Evolutionary conservation across 106 monocot genomes (phyloP).

Genomic region (Narthecium ossifragum): DNA sequence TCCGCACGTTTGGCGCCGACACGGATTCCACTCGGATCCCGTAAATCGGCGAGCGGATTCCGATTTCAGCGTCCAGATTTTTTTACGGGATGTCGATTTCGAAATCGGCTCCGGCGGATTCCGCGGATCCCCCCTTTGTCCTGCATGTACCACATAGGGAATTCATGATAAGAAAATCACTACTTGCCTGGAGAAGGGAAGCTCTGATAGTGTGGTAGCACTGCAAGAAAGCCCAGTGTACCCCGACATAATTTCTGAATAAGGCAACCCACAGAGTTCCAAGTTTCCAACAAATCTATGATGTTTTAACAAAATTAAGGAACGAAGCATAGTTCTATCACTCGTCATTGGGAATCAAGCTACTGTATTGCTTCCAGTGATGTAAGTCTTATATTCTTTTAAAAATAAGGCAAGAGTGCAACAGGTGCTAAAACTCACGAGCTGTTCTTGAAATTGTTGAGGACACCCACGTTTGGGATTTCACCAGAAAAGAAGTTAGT

Average conservation of each 20-base stretch:
- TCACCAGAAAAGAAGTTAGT: slow-evolving; percentile 97
- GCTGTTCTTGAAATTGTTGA: slow-evolving; percentile 69
- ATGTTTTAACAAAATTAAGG: background rate
- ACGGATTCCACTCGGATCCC: too few species aligned
- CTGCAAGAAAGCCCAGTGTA: slow-evolving; percentile 82
- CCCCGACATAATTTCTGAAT: slow-evolving; percentile 60
- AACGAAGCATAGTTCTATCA: too few species aligned
- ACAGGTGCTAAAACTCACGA: slow-evolving; percentile 52
- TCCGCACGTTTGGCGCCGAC: too few species aligned
- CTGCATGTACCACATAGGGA: too few species aligned
- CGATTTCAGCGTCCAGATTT: too few species aligned
- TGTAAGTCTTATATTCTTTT: too few species aligned
- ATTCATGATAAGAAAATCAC: background rate
- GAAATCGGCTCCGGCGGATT: too few species aligned
- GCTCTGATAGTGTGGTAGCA: slow-evolving; percentile 53
- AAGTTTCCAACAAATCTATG: slow-evolving; percentile 82
- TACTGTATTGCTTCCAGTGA: background rate
- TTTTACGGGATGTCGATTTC: too few species aligned
- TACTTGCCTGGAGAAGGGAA: slow-evolving; percentile 41
- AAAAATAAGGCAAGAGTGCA: background rate
- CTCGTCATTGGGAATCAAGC: background rate
- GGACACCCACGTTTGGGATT: slow-evolving; percentile 82
- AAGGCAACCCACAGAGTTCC: slow-evolving; percentile 88
- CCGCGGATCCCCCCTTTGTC: too few species aligned
- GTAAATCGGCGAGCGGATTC: too few species aligned